Base-by-base conservation (phyloP, 2,329 filamentous ascomycete genomes). In the Niveomyces coronatus region DNA sequence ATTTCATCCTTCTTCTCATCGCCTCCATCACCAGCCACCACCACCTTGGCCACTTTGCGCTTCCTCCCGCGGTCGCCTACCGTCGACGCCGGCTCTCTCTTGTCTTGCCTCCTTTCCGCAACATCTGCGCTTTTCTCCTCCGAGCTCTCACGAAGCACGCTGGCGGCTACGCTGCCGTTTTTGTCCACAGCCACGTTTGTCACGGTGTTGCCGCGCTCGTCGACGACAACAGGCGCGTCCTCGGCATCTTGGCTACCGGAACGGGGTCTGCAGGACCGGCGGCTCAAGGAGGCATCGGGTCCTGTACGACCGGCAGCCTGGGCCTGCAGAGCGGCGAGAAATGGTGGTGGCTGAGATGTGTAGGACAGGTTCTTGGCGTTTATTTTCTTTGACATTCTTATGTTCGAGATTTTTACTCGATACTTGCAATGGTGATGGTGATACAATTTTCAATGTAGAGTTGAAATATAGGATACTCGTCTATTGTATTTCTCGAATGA, bases 171-270 rank as follows among this genome's bases (percentile, higher is more conserved):
- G 4, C 44, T 52, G 7, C 67, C 68, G 43, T 71, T 65, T 31
- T 55, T 53, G 37, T 58, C 61, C 4, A 71, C 54, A 14, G 70
- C 44, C 49, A 75, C 47, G n/a, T n/a, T n/a, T 61, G 57, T 32
- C 20, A 80, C 70, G 20, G 79, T 70, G 39, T 85, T 81, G 35
- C 76, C 82, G 4, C 72, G 67, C 53, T 86, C 83, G 47, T 89
- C 74, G 4, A 91, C 75, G 36, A 85, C 76, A 0, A 85, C 68
- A 0, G 85, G 85, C 35, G 70, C 79, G 55, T 89, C 84, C 48
- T 89, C 84, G 10, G 81, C 82, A 43, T 86, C 77, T 28, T 79
- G 79, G 47, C 80, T 77, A 42, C 64, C 74, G 13, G 72, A 74
- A 24, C 68, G 69, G 59, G 64, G 71, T 61, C 66, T 71, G 41